Percentiles rank a stretch among this genome's conserved stretches.
phyloP scores from a whole-genome alignment of 2,329 filamentous ascomycete genomes.

The Raffaelea albimanens region DNA sequence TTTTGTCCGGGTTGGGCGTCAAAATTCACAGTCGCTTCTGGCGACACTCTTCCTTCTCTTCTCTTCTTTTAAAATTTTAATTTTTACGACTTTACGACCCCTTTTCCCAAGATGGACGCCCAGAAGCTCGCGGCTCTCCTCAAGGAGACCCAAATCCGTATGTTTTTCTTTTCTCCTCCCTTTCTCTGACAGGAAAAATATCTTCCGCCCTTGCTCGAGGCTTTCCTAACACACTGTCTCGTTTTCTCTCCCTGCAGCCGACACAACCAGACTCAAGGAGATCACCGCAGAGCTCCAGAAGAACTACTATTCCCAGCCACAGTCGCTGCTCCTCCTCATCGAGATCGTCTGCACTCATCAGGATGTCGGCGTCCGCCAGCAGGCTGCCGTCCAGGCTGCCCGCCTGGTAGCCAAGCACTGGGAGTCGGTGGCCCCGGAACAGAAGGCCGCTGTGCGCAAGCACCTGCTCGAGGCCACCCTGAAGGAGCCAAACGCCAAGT shows the following conservation, averaged over 20 bases:
- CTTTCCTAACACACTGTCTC: conserved; percentile 17
- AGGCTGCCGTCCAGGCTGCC: conserved; percentile 82
- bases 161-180: conserved; percentile 27
- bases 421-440: conserved; percentile 59
- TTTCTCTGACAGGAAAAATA: conserved; percentile 5
- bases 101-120: conserved; percentile 54
- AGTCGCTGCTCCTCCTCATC: conserved; percentile 76
- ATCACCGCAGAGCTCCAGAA: conserved; percentile 86
- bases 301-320: conserved; percentile 80
- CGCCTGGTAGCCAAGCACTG: conserved; percentile 82
- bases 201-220: conserved; percentile 3
- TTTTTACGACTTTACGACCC: neutral
- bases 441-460: conserved; percentile 73
- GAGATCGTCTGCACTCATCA: conserved; percentile 79
- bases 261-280: conserved; percentile 81
- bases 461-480: conserved; percentile 78
- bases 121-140: conserved; percentile 80
- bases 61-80: neutral
- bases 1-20: too few species aligned
- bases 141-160: conserved; percentile 79
- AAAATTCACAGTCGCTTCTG: too few species aligned
- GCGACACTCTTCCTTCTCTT: neutral
- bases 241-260: conserved; percentile 46
- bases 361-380: conserved; percentile 66
- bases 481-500: conserved; percentile 65